phyloP scores from a whole-genome alignment of 2,329 filamentous ascomycete species.

The Dothistroma septosporum region DNA sequence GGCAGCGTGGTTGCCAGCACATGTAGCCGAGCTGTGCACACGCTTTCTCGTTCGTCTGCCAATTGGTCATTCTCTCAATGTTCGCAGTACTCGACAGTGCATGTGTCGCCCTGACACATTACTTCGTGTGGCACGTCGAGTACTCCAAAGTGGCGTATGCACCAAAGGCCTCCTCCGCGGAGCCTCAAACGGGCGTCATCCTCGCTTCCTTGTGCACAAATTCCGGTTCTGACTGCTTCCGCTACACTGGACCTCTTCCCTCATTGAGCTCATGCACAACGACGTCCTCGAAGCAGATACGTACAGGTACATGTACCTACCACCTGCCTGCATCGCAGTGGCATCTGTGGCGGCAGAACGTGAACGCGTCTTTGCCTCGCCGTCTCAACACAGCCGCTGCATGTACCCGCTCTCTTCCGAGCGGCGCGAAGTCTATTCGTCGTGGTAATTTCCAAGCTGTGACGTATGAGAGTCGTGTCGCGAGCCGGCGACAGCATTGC shows the following conservation, averaged over 20 bases:
- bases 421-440: background rate
- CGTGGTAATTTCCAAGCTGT: background rate
- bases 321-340: background rate
- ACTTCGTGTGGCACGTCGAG: no score
- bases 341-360: background rate
- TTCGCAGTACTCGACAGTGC: background rate
- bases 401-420: background rate
- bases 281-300: background rate
- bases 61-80: background rate
- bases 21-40: background rate
- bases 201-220: background rate
- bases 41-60: background rate
- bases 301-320: background rate
- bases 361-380: background rate
- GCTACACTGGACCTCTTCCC: background rate
- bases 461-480: background rate
- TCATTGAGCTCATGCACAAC: background rate
- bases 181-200: constrained; percentile 4
- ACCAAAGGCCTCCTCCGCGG: background rate
- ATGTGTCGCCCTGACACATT: background rate
- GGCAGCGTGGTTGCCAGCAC: background rate
- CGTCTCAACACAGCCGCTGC: background rate
- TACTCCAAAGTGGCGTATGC: background rate
- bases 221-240: no score
- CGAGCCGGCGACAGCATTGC: background rate